Conservation (phyloP, 331 rosid genomes). For the Malus hybrid region DNA sequence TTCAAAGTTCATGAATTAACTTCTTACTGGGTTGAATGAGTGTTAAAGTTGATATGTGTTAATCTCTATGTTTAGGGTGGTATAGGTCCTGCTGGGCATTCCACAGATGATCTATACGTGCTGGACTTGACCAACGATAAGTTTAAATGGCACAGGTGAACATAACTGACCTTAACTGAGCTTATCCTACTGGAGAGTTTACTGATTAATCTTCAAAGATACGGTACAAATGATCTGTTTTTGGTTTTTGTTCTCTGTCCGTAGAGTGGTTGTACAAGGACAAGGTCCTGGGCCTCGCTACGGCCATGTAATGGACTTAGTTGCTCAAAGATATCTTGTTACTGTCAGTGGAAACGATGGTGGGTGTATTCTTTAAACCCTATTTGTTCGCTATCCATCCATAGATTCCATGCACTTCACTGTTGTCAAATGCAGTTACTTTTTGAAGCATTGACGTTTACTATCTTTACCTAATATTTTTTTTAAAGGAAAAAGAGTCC, state of each 20-base stretch:
- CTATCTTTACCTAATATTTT: background rate
- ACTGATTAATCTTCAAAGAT: constrained; percentile 9
- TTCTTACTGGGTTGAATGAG: background rate
- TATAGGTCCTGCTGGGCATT: constrained; percentile 99
- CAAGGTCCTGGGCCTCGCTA: constrained; percentile 98
- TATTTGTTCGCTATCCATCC: background rate
- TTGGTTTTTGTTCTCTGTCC: constrained; percentile 12
- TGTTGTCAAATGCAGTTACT: background rate
- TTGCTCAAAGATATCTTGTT: constrained; percentile 97
- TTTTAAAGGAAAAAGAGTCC: constrained; percentile 71
- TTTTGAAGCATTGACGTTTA: constrained; percentile 5
- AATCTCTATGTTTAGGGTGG: constrained; percentile 72
- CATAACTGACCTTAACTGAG: constrained; percentile 9
- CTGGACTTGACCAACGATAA: constrained; percentile 88
- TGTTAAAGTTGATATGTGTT: constrained; percentile 20
- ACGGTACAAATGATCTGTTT: constrained; percentile 1
- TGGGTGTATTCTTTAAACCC: constrained; percentile 31
- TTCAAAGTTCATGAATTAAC: background rate
- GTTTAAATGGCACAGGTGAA: constrained; percentile 97
- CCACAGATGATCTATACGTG: constrained; percentile 86
- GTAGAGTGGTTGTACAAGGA: constrained; percentile 96
- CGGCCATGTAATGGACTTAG: constrained; percentile 99
- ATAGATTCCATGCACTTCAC: background rate
- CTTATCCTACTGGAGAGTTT: constrained; percentile 8
- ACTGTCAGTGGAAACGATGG: constrained; percentile 95